phyloP scores from a whole-genome alignment of 2,329 filamentous ascomycete genomes.

The Colletotrichum sublineola region DNA sequence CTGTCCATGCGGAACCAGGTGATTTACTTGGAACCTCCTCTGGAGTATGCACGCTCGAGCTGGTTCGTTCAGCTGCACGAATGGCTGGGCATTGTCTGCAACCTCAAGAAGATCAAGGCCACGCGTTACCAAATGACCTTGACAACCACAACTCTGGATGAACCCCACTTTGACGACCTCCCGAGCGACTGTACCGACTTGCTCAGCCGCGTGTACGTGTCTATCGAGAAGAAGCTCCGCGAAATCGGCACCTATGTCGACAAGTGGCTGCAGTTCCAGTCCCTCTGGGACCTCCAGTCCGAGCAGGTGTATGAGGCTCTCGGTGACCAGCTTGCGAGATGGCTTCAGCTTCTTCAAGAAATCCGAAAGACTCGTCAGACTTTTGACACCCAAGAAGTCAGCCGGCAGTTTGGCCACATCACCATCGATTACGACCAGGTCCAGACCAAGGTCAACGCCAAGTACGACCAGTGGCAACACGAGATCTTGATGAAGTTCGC shows the following conservation, averaged over 20 bases:
- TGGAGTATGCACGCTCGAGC: slow-evolving; percentile 90
- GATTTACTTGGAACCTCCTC: slow-evolving; percentile 93
- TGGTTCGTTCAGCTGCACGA: slow-evolving; percentile 95
- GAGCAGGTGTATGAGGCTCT: slow-evolving; percentile 95
- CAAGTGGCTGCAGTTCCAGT: slow-evolving; percentile 99
- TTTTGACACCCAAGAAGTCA: slow-evolving; percentile 97
- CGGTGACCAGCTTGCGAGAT: slow-evolving; percentile 90
- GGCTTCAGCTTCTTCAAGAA: slow-evolving; percentile 96
- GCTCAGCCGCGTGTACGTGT: slow-evolving; percentile 83
- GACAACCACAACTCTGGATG: slow-evolving; percentile 73
- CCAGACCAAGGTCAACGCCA: slow-evolving; percentile 97
- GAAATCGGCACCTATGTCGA: slow-evolving; percentile 90
- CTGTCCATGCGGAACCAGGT: slow-evolving; percentile 98
- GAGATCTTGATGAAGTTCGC: slow-evolving; percentile 97
- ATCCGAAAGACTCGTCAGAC: slow-evolving; percentile 95
- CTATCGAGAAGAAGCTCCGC: slow-evolving; percentile 84
- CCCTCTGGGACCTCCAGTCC: slow-evolving; percentile 95
- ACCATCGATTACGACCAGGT: slow-evolving; percentile 99
- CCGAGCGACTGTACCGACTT: slow-evolving; percentile 85
- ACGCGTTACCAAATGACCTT: slow-evolving; percentile 93
- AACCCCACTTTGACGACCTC: slow-evolving; percentile 84
- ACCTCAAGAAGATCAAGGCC: slow-evolving; percentile 93
- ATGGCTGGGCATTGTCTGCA: slow-evolving; percentile 94
- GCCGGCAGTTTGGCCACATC: slow-evolving; percentile 91
- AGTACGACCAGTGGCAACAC: slow-evolving; percentile 99